Base-by-base conservation (phyloP, 179 eudicot genomes). In the Monotropa hypopitys region DNA sequence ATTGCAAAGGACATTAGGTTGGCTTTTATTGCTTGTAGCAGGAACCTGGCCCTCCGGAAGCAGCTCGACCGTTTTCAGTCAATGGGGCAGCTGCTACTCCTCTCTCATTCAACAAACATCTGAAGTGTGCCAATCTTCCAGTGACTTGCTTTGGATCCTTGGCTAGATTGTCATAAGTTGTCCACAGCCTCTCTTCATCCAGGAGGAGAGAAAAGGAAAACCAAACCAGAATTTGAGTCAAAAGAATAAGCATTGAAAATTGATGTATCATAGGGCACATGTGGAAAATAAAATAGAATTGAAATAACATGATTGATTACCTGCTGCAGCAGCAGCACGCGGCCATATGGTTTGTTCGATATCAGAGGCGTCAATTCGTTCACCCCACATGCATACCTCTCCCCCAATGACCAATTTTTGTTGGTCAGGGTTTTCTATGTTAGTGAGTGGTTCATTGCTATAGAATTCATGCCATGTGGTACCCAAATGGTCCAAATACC, bases 301-400 rank as follows among this genome's bases (percentile, higher is more conserved):
- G 23, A 8, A 45, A 50, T 7, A 35, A 62, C n/a, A 35, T 4
- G 50, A 65, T 33, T 30, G 28, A 67, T 54, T 88, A 93, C 98
- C 97, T 89, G 98, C 98, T 82, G 98, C 94, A 32, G 98, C 98
- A 40, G 97, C 97, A 81, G 97, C 98, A 78, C 97, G 95, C 10
- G 98, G 98, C 98, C 98, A 93, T 78, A 93, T 93, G 43, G 96
- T 93, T 76, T 91, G 94, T 77, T 89, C 88, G 74, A 93, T 91
- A 73, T 93, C 90, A 4, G 97, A 91, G 21, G 79, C 90, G 74
- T 93, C 98, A 72, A 91, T 83, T 59, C 68, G 80, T 77, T 91
- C 98, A 35, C 94, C 98, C 98, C 97, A 91, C 92, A 85, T 84
- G 83, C 98, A 91, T 30, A 91, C 97, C 80, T 94, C 94, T 46